Percentiles rank a stretch among this genome's conserved stretches.
phyloP scores from a whole-genome alignment of 257 asterid species.

The Solanum pennellii region DNA sequence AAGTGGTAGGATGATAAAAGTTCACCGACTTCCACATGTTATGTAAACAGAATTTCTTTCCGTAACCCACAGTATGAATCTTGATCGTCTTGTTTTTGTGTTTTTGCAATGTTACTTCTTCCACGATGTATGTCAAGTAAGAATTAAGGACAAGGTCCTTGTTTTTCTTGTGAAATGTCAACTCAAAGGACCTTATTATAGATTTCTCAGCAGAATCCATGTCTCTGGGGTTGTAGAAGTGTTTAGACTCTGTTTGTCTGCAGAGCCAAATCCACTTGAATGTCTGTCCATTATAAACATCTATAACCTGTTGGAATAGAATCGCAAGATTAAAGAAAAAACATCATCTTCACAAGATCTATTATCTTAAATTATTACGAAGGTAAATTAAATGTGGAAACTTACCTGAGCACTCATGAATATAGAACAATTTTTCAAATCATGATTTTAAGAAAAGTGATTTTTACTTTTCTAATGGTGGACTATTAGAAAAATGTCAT shows the following conservation, averaged over 20 bases:
- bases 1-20: constrained; percentile 19
- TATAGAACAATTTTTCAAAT: not conserved
- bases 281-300: no score
- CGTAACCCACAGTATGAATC: not conserved
- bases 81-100: constrained; percentile 3
- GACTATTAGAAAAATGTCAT: not conserved
- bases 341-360: not conserved
- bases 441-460: not conserved
- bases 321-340: no score
- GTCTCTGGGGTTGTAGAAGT: no score
- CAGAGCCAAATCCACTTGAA: no score
- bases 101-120: constrained; percentile 3
- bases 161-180: not conserved
- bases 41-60: not conserved
- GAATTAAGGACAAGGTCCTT: not conserved
- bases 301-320: no score
- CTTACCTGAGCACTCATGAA: not conserved
- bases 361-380: not conserved
- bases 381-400: not conserved
- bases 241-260: no score
- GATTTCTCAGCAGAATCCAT: no score
- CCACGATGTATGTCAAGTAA: constrained; percentile 7
- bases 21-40: not conserved
- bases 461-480: not conserved
- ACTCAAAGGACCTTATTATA: not conserved